Evolutionary conservation across 1,284 basidiomycete genomes (phyloP).

Genomic region (Tilletiopsis washingtonensis): DNA sequence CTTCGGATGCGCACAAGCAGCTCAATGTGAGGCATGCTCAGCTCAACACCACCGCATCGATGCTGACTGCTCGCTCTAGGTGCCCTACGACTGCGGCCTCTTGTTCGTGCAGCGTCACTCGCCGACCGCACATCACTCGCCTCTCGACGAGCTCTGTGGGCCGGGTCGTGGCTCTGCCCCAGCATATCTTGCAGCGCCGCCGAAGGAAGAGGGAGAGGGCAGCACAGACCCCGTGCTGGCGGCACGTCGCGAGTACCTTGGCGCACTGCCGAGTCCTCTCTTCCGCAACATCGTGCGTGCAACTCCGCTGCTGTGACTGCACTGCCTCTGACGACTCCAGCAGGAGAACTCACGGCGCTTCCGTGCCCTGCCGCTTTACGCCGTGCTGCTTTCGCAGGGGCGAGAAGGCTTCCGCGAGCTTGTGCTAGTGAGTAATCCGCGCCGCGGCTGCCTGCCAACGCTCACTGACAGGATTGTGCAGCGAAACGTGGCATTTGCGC

Average conservation of each 20-base stretch:
- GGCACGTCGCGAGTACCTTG: not conserved
- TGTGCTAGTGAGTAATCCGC: no score
- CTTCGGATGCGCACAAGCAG: constrained; percentile 49
- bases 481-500: constrained; percentile 51
- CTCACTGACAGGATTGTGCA: no score
- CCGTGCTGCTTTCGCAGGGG: constrained; percentile 51
- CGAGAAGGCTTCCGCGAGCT: constrained; percentile 50
- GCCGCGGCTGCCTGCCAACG: no score
- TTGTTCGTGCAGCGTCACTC: constrained; percentile 49
- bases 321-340: no score
- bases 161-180: constrained; percentile 43
- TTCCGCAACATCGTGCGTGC: constrained; percentile 9
- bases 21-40: constrained; percentile 27
- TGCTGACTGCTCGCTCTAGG: not conserved
- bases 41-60: not conserved
- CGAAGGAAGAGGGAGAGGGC: constrained; percentile 12
- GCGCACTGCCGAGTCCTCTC: constrained; percentile 4
- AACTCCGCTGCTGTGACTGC: no score
- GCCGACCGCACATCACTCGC: constrained; percentile 6
- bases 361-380: constrained; percentile 52
- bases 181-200: constrained; percentile 48
- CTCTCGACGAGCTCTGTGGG: constrained; percentile 42
- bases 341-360: constrained; percentile 55
- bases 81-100: constrained; percentile 54
- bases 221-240: not conserved